These are phyloP conservation scores for Pleurotus eryngii DNA, from an alignment of 768 basidiomycete species.

Conservation along the genomic window DNA sequence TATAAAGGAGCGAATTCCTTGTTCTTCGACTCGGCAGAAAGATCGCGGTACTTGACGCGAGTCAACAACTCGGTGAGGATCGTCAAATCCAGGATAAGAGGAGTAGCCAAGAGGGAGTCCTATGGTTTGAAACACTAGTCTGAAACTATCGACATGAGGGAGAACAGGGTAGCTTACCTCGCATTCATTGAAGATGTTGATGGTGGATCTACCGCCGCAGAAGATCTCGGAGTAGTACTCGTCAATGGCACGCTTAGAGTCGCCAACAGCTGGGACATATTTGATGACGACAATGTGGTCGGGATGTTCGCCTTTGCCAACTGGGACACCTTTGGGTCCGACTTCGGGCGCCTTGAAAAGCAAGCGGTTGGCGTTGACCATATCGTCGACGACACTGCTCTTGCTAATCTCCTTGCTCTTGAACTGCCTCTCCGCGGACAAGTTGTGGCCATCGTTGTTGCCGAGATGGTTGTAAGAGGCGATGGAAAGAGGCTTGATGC, in stretches of 20 bases:
- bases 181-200: slow-evolving; percentile 98
- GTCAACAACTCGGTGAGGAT: slow-evolving; percentile 94
- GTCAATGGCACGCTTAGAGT: slow-evolving; percentile 98
- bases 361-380: slow-evolving; percentile 89
- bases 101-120: slow-evolving; percentile 95
- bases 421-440: slow-evolving; percentile 91
- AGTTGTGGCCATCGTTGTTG: slow-evolving; percentile 94
- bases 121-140: slow-evolving; percentile 24
- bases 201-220: slow-evolving; percentile 90
- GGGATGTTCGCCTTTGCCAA: slow-evolving; percentile 91
- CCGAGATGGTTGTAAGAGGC: slow-evolving; percentile 99
- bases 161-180: slow-evolving; percentile 48
- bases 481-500: slow-evolving; percentile 96
- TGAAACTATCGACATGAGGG: background rate
- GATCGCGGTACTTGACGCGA: slow-evolving; percentile 83
- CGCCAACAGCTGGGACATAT: slow-evolving; percentile 94
- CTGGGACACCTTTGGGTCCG: slow-evolving; percentile 42
- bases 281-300: slow-evolving; percentile 98
- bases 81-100: slow-evolving; percentile 89
- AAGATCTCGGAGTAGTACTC: slow-evolving; percentile 99
- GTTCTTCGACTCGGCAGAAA: slow-evolving; percentile 30
- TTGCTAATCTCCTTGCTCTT: slow-evolving; percentile 98
- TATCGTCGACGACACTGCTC: slow-evolving; percentile 95
- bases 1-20: slow-evolving; percentile 81
- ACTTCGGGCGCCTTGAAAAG: slow-evolving; percentile 81